These are phyloP conservation scores for Blastocystis hominis DNA, from an alignment of 352 stramenopile species.

Conservation along the genomic window DNA sequence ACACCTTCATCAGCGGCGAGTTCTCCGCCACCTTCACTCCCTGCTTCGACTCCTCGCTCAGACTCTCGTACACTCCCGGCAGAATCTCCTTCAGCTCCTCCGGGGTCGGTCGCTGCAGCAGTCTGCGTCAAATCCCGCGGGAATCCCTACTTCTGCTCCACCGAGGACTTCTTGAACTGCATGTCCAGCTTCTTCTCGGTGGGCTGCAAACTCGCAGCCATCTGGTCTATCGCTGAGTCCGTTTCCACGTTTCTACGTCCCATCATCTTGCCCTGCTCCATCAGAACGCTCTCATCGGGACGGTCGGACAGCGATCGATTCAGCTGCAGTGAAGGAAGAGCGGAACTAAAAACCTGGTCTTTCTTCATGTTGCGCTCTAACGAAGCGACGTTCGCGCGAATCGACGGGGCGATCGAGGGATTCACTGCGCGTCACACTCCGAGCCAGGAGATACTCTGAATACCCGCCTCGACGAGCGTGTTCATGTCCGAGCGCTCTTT, in stretches of 20 bases:
- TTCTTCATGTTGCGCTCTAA: background rate
- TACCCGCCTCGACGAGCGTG: background rate
- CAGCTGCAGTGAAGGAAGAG: background rate
- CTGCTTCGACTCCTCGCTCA: constrained; percentile 8
- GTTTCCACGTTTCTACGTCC: background rate
- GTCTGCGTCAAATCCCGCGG: background rate
- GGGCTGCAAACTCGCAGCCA: background rate
- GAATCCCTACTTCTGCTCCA: background rate
- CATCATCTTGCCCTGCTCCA: background rate
- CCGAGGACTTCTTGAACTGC: background rate
- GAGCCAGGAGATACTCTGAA: background rate
- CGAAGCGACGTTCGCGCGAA: background rate
- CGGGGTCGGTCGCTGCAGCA: background rate
- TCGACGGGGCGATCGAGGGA: background rate
- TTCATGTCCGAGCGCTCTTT: background rate
- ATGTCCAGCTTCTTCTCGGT: constrained; percentile 11
- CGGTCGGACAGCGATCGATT: background rate
- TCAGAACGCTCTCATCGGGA: background rate
- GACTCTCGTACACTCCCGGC: background rate
- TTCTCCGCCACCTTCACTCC: background rate
- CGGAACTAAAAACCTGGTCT: too few species aligned
- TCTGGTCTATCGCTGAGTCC: background rate
- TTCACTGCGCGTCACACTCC: background rate
- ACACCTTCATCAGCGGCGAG: background rate
- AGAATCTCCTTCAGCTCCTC: constrained; percentile 1